These are phyloP conservation scores for Prunus kanzakura DNA, from an alignment of 306 rosid genomes.

Conservation along the genomic window DNA sequence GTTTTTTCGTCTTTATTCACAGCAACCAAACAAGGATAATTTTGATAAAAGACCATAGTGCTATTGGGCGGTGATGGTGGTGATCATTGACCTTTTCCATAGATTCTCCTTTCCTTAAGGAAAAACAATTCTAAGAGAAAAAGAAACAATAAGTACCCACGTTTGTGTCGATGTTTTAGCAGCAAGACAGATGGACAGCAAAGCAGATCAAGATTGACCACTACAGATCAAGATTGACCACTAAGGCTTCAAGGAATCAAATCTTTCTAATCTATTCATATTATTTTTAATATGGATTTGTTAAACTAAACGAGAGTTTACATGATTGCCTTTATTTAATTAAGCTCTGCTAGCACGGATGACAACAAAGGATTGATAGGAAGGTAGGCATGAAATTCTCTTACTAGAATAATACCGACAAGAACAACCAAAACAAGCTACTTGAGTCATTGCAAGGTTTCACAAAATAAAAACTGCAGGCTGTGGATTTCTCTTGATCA, in stretches of 20 bases:
- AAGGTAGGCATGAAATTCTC: not conserved
- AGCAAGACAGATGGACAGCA: slow-evolving; percentile 20
- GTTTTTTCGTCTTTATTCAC: not conserved
- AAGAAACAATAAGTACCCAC: slow-evolving; percentile 7
- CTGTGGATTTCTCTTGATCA: not conserved
- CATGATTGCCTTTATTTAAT: not conserved
- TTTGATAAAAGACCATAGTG: not conserved
- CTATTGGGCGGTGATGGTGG: not conserved
- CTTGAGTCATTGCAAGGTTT: not conserved
- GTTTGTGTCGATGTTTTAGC: slow-evolving; percentile 4
- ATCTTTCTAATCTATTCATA: slow-evolving; percentile 39
- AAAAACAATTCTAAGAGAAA: not conserved
- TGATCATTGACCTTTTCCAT: not conserved
- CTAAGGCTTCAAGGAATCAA: slow-evolving; percentile 40
- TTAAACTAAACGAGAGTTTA: not conserved
- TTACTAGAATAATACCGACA: not conserved
- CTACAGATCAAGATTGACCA: slow-evolving; percentile 35
- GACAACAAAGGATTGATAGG: slow-evolving; percentile 16
- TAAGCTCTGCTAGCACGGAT: slow-evolving; percentile 5
- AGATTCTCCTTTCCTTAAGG: not conserved
- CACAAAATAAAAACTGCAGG: not conserved
- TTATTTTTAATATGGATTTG: slow-evolving; percentile 2
- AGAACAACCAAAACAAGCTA: not conserved
- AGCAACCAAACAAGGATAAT: not conserved
- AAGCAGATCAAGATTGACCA: slow-evolving; percentile 40